These are phyloP conservation scores for Boletus tomentosulus DNA, from an alignment of 768 basidiomycete genomes.

Conservation along the genomic window DNA sequence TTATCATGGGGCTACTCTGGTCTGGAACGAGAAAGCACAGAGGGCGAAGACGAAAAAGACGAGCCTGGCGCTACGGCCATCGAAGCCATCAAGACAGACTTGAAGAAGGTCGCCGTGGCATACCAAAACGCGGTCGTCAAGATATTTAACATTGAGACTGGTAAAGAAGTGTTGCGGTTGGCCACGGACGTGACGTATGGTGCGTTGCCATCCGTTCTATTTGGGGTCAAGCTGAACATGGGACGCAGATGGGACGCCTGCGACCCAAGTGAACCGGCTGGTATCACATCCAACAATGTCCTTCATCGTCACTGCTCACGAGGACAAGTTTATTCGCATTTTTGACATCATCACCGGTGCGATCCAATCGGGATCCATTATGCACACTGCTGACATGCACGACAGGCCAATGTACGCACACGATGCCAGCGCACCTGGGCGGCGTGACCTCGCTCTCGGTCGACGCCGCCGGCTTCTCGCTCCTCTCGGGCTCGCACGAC, in stretches of 20 bases:
- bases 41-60: slow-evolving; percentile 44
- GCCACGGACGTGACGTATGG: slow-evolving; percentile 59
- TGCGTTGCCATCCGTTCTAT: slow-evolving; percentile 25
- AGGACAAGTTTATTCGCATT: slow-evolving; percentile 89
- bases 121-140: slow-evolving; percentile 88
- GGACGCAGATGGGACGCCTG: slow-evolving; percentile 60
- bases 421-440: slow-evolving; percentile 87
- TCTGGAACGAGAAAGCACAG: slow-evolving; percentile 41
- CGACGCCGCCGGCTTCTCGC: slow-evolving; percentile 79
- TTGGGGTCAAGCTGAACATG: slow-evolving; percentile 1
- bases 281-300: slow-evolving; percentile 89
- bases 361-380: slow-evolving; percentile 20
- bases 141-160: slow-evolving; percentile 86
- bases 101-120: slow-evolving; percentile 86
- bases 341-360: slow-evolving; percentile 81
- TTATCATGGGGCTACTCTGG: slow-evolving; percentile 81
- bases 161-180: slow-evolving; percentile 66
- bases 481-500: slow-evolving; percentile 90
- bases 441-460: slow-evolving; percentile 89
- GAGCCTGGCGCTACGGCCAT: slow-evolving; percentile 72
- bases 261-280: slow-evolving; percentile 81
- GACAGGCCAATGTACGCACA: slow-evolving; percentile 80
- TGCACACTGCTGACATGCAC: slow-evolving; percentile 3
- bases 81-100: slow-evolving; percentile 75
- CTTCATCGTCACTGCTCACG: slow-evolving; percentile 84